Base-by-base conservation (phyloP, 169 alveolate species). In the Plasmodium yoelii region DNA sequence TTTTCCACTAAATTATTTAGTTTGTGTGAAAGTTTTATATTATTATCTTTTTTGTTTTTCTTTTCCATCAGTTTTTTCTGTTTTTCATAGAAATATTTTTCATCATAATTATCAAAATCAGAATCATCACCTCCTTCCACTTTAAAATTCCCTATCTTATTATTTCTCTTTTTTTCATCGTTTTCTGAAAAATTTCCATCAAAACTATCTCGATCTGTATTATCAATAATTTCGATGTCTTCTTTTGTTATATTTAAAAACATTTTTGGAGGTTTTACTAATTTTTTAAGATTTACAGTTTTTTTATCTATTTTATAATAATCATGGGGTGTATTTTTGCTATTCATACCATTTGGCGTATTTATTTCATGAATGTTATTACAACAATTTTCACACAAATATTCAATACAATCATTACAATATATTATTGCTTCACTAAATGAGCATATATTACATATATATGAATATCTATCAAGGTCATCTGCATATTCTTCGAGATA, bases 381-480 rank as follows among this genome's bases (percentile, higher is more conserved):
- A 59, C 80, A 82, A 28, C 90, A 82, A 39, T 64, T 64, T 82
- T 67, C 22, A 59, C 90, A 82, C 28, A 82, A 60, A 42, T 82
- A 82, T 71, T 82, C 90, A 6, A 82, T 82, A 42, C 90, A 82
- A 46, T 82, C 90, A n/a, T 82, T 82, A 51, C 90, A 82, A 26
- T 82, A 82, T 24, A 82, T 67, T 28, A 42, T 49, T 1, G 90
- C 90, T 82, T 82, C 90, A 59, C 56, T 82, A 56, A 46, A 68
- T 18, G 90, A 82, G 28, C 90, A 82, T 10, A 82, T 70, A 22
- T 82, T 82, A 82, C 90, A 82, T 53, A 82, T 67, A 34, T 82
- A 82, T 13, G 90, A 82, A 82, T 60, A 82, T 67, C 47, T 82
- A 53, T 26, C 15, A 60, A 82, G 39, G 44, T 82, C 82, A 12